Conservation (phyloP, 2,329 filamentous ascomycete genomes). For the Didymella keratinophila region DNA sequence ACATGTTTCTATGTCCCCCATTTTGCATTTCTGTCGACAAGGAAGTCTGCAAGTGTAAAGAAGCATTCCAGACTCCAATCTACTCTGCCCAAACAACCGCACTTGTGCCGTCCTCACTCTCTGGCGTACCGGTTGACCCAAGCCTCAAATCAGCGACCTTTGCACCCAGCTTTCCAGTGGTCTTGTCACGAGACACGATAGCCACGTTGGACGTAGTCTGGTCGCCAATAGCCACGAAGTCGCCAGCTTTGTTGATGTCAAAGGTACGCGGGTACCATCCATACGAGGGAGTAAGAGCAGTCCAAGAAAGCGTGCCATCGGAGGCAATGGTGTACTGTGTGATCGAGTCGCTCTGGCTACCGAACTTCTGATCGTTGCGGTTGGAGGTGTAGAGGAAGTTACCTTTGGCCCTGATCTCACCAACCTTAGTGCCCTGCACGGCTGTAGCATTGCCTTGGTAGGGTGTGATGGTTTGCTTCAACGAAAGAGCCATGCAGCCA, state of each 20-base stretch:
- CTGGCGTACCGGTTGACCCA: constrained; percentile 34
- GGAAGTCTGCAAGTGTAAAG: not conserved
- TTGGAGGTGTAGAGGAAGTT: constrained; percentile 48
- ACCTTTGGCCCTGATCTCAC: constrained; percentile 44
- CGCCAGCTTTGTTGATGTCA: constrained; percentile 45
- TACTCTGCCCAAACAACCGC: constrained; percentile 49
- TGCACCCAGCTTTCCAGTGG: constrained; percentile 39
- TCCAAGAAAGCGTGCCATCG: constrained; percentile 39
- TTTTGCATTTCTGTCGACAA: not conserved
- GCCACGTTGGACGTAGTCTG: constrained; percentile 46
- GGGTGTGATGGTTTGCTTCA: constrained; percentile 45
- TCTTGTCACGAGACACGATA: constrained; percentile 39
- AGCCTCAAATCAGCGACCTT: constrained; percentile 39
- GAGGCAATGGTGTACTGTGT: constrained; percentile 45
- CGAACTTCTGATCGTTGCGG: constrained; percentile 49
- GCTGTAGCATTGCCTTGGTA: constrained; percentile 43
- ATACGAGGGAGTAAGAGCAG: constrained; percentile 41
- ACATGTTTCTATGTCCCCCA: not conserved
- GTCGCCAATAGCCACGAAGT: constrained; percentile 43
- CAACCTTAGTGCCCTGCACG: constrained; percentile 41
- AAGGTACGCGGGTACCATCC: constrained; percentile 49
- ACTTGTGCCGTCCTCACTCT: constrained; percentile 45
- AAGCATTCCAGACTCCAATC: not conserved
- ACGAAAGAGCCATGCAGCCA: constrained; percentile 42
- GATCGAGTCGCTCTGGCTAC: constrained; percentile 43